Percentiles rank a stretch among this genome's conserved stretches.
phyloP scores from a whole-genome alignment of 2,329 filamentous ascomycete genomes.

The Aspergillus novoparasiticus region DNA sequence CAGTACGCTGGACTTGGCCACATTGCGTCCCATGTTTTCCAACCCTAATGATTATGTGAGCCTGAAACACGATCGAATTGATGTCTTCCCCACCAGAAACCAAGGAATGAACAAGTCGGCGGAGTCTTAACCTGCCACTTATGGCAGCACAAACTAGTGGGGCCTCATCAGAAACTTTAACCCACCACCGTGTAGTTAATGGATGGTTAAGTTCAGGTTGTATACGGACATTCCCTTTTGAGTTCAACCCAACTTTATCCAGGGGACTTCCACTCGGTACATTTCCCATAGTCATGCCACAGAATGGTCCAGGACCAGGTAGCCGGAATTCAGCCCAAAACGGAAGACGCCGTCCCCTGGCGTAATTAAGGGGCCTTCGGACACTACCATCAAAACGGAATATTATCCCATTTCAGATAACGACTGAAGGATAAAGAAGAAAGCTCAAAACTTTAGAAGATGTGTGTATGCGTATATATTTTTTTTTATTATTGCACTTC shows the following conservation, averaged over 20 bases:
- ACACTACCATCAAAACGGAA: neutral
- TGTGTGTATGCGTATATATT: neutral
- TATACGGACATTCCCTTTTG: neutral
- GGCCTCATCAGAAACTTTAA: conserved; percentile 3
- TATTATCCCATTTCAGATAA: neutral
- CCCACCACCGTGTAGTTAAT: neutral
- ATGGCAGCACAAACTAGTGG: conserved; percentile 10
- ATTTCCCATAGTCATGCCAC: neutral
- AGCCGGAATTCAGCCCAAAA: neutral
- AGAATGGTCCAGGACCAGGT: neutral
- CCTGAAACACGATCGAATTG: neutral
- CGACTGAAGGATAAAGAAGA: neutral
- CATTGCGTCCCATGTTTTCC: neutral
- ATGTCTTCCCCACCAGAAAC: conserved; percentile 8
- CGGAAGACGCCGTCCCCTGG: neutral
- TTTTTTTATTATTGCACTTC: neutral
- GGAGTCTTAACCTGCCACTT: conserved; percentile 6
- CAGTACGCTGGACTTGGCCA: neutral
- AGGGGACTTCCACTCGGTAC: neutral
- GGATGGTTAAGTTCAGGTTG: neutral
- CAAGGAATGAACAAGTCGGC: conserved; percentile 8
- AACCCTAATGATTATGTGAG: conserved; percentile 1
- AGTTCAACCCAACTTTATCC: neutral
- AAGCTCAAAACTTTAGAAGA: neutral
- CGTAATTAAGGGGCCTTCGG: neutral